Evolutionary conservation across 2,329 filamentous ascomycete species (phyloP).

Genomic region (Pochonia chlamydosporia): DNA sequence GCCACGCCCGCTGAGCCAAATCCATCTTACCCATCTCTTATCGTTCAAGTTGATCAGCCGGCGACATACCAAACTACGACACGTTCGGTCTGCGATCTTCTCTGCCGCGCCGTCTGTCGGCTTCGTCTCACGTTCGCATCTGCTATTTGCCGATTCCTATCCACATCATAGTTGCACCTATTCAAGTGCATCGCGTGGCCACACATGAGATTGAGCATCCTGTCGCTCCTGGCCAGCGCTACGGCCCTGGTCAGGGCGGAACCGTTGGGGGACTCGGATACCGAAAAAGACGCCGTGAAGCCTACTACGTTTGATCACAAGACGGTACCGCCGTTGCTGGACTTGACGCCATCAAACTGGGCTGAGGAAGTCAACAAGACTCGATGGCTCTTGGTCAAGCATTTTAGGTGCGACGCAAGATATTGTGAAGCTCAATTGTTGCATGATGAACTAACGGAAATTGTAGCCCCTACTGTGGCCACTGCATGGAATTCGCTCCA

Average conservation of each 20-base stretch:
- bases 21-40: too few relatives aligned
- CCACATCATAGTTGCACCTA: not conserved
- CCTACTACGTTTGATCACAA: conserved; percentile 61
- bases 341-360: conserved; percentile 53
- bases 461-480: conserved; percentile 54
- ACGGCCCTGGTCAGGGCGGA: conserved; percentile 28
- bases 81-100: not conserved
- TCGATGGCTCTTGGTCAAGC: conserved; percentile 54
- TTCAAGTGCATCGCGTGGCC: conserved; percentile 7
- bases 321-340: conserved; percentile 58
- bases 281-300: conserved; percentile 21
- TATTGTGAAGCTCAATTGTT: conserved; percentile 3
- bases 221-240: conserved; percentile 41
- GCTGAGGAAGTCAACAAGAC: conserved; percentile 48
- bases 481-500: conserved; percentile 76
- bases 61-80: not conserved
- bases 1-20: too few relatives aligned
- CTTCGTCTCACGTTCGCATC: not conserved
- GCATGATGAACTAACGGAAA: conserved; percentile 19
- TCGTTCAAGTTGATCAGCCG: not conserved
- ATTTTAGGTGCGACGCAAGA: conserved; percentile 53
- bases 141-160: not conserved
- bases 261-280: conserved; percentile 27
- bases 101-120: not conserved
- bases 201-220: conserved; percentile 27